These are phyloP conservation scores for Mortierella sp. DNA, from an alignment of 371 early-diverging fungal genomes.

Conservation along the genomic window DNA sequence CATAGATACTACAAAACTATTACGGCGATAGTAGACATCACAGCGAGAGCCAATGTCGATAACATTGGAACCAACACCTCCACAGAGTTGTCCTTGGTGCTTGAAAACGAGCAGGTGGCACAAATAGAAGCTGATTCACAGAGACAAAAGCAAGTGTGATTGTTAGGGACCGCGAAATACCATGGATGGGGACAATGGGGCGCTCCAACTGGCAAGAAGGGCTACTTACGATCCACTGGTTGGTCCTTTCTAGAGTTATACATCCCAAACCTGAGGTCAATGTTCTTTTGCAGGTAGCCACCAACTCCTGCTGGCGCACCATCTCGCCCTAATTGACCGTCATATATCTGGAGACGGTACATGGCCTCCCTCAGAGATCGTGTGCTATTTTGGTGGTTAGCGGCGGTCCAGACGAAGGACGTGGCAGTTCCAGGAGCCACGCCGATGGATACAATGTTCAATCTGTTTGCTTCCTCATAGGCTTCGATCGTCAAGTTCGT, in stretches of 20 bases:
- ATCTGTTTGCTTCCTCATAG: conserved; percentile 4
- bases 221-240: conserved; percentile 19
- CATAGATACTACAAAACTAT: too few relatives aligned
- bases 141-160: conserved; percentile 1
- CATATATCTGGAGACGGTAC: conserved; percentile 48
- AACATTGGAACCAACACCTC: conserved; percentile 8
- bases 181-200: too few relatives aligned
- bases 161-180: too few relatives aligned
- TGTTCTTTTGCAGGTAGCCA: conserved; percentile 29
- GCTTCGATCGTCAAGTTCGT: conserved; percentile 48
- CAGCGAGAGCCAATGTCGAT: conserved; percentile 3
- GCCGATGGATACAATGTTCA: conserved; percentile 28
- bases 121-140: conserved; percentile 23
- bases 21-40: neutral
- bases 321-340: conserved; percentile 31
- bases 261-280: conserved; percentile 37
- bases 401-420: conserved; percentile 41
- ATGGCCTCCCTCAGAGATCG: conserved; percentile 20
- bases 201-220: too few relatives aligned
- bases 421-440: conserved; percentile 19
- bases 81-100: conserved; percentile 20
- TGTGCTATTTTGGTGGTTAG: conserved; percentile 20
- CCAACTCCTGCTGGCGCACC: conserved; percentile 14
- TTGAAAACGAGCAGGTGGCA: conserved; percentile 29
- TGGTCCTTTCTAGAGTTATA: conserved; percentile 12